Conservation (phyloP, 1,284 basidiomycete species). For the Ceratobasidium sp. region DNA sequence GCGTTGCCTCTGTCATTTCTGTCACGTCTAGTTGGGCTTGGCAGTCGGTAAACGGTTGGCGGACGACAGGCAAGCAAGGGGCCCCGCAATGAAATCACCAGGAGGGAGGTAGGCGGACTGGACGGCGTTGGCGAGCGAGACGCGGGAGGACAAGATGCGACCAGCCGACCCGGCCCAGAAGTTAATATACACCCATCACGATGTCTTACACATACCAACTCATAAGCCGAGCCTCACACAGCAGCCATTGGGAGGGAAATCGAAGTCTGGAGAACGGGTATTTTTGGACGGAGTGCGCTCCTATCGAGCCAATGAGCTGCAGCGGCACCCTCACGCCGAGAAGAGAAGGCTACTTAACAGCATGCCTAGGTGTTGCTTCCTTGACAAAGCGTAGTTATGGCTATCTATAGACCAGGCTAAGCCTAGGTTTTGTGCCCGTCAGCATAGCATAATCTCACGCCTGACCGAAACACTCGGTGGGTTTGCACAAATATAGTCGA, state of each 20-base stretch:
- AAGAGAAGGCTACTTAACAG: slow-evolving; percentile 24
- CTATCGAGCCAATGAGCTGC: slow-evolving; percentile 25
- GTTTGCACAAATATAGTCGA: no score
- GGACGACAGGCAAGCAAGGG: not conserved
- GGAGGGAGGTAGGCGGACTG: not conserved
- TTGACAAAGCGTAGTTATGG: not conserved
- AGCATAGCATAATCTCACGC: no score
- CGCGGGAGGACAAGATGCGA: slow-evolving; percentile 39
- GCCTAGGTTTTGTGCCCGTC: no score
- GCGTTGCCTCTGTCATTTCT: slow-evolving; percentile 54
- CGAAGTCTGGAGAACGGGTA: slow-evolving; percentile 14
- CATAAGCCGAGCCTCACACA: not conserved
- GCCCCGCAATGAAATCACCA: no score
- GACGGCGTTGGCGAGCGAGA: not conserved
- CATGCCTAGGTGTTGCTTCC: slow-evolving; percentile 8
- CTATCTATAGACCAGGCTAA: no score
- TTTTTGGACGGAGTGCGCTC: slow-evolving; percentile 26
- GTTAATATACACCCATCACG: slow-evolving; percentile 8
- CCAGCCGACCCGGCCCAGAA: slow-evolving; percentile 7
- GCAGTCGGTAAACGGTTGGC: not conserved
- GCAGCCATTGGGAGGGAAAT: not conserved
- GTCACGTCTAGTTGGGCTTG: not conserved
- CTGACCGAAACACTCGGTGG: no score
- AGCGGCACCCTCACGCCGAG: slow-evolving; percentile 1
- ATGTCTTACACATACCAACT: slow-evolving; percentile 7